phyloP scores from a whole-genome alignment of 2,329 filamentous ascomycete species.

The Pleomassaria siparia region DNA sequence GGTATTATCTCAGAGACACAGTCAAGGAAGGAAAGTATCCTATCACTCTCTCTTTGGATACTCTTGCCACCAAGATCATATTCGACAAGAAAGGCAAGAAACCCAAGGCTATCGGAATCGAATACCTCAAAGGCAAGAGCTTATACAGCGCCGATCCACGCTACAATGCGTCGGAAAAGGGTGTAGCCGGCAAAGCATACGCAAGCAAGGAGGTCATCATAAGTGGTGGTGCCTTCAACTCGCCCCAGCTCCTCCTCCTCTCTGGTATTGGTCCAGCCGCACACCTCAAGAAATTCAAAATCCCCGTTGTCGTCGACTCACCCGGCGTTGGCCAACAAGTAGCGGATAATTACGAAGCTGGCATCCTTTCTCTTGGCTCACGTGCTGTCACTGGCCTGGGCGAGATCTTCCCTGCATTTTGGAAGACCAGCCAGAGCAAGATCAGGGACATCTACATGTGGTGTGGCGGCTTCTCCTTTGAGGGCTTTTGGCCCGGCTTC shows the following conservation, averaged over 20 bases:
- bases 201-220: conserved; percentile 38
- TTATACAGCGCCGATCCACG: conserved; percentile 50
- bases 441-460: conserved; percentile 34
- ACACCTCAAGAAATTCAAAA: conserved; percentile 57
- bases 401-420: conserved; percentile 29
- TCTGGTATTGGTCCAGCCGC: conserved; percentile 60
- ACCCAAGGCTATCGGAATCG: conserved; percentile 48
- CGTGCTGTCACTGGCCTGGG: conserved; percentile 19
- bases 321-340: conserved; percentile 56
- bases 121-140: conserved; percentile 46
- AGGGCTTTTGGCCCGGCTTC: conserved; percentile 31
- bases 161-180: conserved; percentile 21
- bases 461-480: conserved; percentile 30
- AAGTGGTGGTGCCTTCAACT: conserved; percentile 58
- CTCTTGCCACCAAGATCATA: conserved; percentile 46
- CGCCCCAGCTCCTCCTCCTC: conserved; percentile 64
- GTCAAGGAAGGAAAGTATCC: conserved; percentile 45
- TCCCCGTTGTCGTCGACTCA: conserved; percentile 56
- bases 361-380: conserved; percentile 19
- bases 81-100: conserved; percentile 36
- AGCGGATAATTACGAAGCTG: conserved; percentile 27
- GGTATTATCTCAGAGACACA: conserved; percentile 51
- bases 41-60: conserved; percentile 37
- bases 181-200: conserved; percentile 39
- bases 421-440: conserved; percentile 21